Evolutionary conservation across 768 basidiomycete genomes (phyloP), one percentile per base, ranked within the genome.

Genomic region (Boletus rubescentipes): DNA sequence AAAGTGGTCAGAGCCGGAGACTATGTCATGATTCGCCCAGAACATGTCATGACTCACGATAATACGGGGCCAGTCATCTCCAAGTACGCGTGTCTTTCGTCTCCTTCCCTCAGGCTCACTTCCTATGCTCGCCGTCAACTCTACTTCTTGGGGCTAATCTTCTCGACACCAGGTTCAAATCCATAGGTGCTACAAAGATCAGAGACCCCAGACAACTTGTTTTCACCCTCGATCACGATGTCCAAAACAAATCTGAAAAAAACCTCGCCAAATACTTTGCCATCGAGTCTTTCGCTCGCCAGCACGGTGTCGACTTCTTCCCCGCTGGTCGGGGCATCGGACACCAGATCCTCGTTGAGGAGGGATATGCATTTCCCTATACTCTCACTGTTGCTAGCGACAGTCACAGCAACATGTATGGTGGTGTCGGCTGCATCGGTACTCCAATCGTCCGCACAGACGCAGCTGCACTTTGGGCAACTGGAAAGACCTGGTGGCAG

Each of bases 401-500:
- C 73, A 94, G 91, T 68, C 95, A 97, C 72, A 92, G 90, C 66
- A 99, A 99, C 70, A 98, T 98, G 91, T 99, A 99, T 65, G 97
- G 97, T 16, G 97, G 95, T 32, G 91, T 99, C 5, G 96, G 93
- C 1, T 96, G 95, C 65, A 85, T 99, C 4, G 97, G 97, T 3
- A 99, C 97, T 0, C 93, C 97, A 0, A 97, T 98, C 58, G 97
- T 98, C 7, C 84, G 97, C 46, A 98, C 93, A 12, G 93, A 96
- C 60, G 91, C 91, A 20, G 93, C 93, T 0, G 96, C 90, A 20
- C 80, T 99, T 11, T 99, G 97, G 97, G 93, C 97, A 12, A 98
- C 97, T 0, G 94, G 95, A 20, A 92, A 90, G 69, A 98, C 97
- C 1, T 99, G 97, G 97, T 98, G 96, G 97, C 97, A 98, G 73